Conservation (phyloP, 2,329 filamentous ascomycete genomes). For the Diaporthe australafricana region DNA sequence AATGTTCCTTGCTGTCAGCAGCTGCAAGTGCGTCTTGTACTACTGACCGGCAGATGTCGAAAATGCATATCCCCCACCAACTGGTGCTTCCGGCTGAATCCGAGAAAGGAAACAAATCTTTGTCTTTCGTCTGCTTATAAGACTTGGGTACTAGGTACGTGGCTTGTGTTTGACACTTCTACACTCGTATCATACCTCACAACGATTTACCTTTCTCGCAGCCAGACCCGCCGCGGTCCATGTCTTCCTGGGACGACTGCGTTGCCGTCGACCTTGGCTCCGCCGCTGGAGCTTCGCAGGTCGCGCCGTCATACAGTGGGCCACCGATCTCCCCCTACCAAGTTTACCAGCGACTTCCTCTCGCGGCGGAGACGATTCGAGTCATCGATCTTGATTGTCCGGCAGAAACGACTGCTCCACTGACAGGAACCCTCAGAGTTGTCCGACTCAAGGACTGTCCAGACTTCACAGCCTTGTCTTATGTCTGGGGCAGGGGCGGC, state of each 20-base stretch:
- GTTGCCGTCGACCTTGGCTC: neutral
- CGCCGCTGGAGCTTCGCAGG: neutral
- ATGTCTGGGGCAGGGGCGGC: conserved; percentile 16
- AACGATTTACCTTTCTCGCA: neutral
- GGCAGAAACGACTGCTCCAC: neutral
- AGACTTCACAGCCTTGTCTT: conserved; percentile 9
- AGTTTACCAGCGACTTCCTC: neutral
- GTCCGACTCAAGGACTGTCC: neutral
- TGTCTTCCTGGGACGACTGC: neutral
- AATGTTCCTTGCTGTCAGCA: neutral
- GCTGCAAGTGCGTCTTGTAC: neutral
- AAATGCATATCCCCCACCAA: neutral
- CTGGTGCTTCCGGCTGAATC: neutral
- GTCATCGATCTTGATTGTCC: neutral
- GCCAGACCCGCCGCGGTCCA: neutral
- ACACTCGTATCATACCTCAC: neutral
- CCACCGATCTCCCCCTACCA: neutral
- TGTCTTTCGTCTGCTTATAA: too few relatives aligned
- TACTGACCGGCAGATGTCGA: neutral
- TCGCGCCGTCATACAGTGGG: neutral
- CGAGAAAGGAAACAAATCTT: neutral
- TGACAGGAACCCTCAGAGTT: neutral
- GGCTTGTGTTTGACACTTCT: neutral
- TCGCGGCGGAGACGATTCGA: neutral
- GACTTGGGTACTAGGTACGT: neutral